phyloP scores from a whole-genome alignment of 345 rosid species.

The Erucastrum elatum region DNA sequence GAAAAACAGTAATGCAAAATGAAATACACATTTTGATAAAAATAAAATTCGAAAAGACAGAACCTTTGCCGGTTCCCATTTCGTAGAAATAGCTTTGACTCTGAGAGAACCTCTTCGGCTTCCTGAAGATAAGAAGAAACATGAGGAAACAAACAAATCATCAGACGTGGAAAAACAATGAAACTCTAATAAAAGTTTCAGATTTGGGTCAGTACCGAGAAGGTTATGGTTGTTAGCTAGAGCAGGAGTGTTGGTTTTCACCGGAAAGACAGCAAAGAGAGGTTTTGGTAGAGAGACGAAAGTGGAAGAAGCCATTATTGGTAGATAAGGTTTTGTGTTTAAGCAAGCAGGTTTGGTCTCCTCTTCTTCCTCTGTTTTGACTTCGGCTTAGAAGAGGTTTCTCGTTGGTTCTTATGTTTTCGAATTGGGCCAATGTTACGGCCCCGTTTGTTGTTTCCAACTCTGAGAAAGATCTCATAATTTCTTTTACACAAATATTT shows the following conservation, averaged over 20 bases:
- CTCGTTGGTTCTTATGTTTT: conserved; percentile 2
- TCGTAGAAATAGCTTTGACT: conserved; percentile 61
- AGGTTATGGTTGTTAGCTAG: conserved; percentile 36
- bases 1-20: background rate
- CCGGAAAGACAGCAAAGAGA: conserved; percentile 32
- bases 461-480: no score
- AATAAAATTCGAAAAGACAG: background rate
- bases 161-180: no score
- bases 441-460: background rate
- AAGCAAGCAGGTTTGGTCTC: background rate
- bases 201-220: conserved; percentile 38
- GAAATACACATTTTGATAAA: background rate
- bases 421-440: conserved; percentile 9
- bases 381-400: background rate
- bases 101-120: conserved; percentile 48
- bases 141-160: background rate
- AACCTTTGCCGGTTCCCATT: conserved; percentile 88
- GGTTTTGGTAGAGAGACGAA: conserved; percentile 53
- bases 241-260: conserved; percentile 36
- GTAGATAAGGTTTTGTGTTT: conserved; percentile 31
- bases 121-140: conserved; percentile 29
- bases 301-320: conserved; percentile 47
- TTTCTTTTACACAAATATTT: no score
- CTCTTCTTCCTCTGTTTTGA: conserved; percentile 15
- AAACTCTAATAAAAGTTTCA: no score